Conservation (phyloP, 345 rosid genomes). For the Pistacia vera region DNA sequence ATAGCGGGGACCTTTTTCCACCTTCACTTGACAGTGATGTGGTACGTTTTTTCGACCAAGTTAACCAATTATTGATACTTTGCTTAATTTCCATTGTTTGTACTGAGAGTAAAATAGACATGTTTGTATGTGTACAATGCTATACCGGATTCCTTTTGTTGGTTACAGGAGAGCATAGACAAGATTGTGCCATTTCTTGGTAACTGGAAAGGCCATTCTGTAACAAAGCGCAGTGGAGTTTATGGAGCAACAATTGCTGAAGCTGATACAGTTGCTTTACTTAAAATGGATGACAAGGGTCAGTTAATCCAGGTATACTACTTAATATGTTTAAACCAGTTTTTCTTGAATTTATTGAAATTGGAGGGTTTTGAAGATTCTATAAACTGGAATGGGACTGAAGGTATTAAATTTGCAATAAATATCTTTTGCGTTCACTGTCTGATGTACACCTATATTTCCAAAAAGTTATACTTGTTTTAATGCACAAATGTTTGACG, state of each 20-base stretch:
- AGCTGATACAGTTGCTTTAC: slow-evolving; percentile 60
- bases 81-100: background rate
- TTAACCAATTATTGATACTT: background rate
- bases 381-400: background rate
- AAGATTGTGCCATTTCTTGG: slow-evolving; percentile 78
- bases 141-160: slow-evolving; percentile 11
- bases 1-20: slow-evolving; percentile 35
- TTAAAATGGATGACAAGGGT: slow-evolving; percentile 66
- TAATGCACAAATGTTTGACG: background rate
- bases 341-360: background rate
- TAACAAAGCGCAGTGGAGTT: slow-evolving; percentile 86
- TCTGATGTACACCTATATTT: background rate
- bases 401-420: background rate
- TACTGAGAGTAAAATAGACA: slow-evolving; percentile 2
- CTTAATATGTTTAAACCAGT: slow-evolving; percentile 16
- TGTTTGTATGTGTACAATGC: background rate
- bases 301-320: slow-evolving; percentile 66
- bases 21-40: slow-evolving; percentile 50
- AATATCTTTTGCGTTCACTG: background rate
- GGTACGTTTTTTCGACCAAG: slow-evolving; percentile 30
- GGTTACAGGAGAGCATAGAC: slow-evolving; percentile 46
- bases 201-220: slow-evolving; percentile 83
- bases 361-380: background rate
- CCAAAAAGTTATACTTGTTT: background rate
- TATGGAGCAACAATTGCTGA: slow-evolving; percentile 84